Evolutionary conservation across 129 eudicot species (phyloP), one percentile per base, ranked within the genome.

Genomic region (carrot (Daucus carota)): DNA sequence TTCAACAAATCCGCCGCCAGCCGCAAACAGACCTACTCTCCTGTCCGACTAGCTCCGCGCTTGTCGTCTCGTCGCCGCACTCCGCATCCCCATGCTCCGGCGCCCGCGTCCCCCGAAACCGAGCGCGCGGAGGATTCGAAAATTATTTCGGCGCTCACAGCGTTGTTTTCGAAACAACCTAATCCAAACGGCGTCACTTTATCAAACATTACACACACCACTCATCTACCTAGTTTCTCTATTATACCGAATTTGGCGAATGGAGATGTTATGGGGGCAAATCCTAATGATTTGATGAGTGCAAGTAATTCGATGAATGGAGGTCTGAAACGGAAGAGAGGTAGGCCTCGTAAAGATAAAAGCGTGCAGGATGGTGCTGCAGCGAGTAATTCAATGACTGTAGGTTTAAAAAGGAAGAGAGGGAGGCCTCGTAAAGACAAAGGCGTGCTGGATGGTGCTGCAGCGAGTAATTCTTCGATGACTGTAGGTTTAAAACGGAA

Each of bases 21-120:
- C n/a, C n/a, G n/a, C 70, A 89, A 89, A 63, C 98, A 93, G 34
- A 93, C 98, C 10, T 93, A 84, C 83, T 90, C 98, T 6, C 96
- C 90, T 48, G 85, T 90, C 70, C 97, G 97, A 32, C 91, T 88
- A 36, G 92, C 92, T 43, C 96, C 91, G 7, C 72, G 5, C 85
- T 78, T 10, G n/a, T n/a, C 81, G 76, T 42, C 76, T 26, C 84
- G 80, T 80, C 82, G 86, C 75, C 84, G 87, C 63, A 69, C 88
- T 8, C 82, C 92, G 28, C 90, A 80, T 62, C 83, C 79, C 63
- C 89, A 88, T 24, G n/a, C 76, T 59, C 46, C 79, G 36, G 24
- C 74, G 46, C 80, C 82, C 67, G 41, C 73, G 10, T 72, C 73
- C 13, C 40, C 24, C 62, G 78, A 75, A 20, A 63, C 72, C 38